These are phyloP conservation scores for Saccharomyces pastorianus DNA, from an alignment of 1,139 yeast species.

Conservation along the genomic window DNA sequence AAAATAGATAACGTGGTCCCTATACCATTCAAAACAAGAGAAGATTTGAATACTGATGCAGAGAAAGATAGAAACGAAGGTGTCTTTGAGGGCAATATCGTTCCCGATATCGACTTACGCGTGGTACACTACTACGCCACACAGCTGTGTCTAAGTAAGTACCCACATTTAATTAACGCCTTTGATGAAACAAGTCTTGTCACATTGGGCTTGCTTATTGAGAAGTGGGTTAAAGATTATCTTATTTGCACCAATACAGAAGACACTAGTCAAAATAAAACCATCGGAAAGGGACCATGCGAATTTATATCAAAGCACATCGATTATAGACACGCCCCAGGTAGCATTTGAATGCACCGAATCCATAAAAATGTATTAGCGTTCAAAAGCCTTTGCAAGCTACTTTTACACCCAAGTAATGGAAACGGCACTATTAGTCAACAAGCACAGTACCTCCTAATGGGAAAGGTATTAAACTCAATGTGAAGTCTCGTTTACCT, in stretches of 20 bases:
- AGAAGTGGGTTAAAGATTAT: slow-evolving; percentile 28
- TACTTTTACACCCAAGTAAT: neutral
- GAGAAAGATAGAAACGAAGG: slow-evolving; percentile 19
- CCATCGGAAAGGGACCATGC: slow-evolving; percentile 17
- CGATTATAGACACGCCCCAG: slow-evolving; percentile 25
- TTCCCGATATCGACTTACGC: slow-evolving; percentile 26
- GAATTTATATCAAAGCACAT: slow-evolving; percentile 16
- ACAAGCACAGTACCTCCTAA: too few relatives aligned
- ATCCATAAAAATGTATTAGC: neutral
- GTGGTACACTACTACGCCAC: slow-evolving; percentile 30
- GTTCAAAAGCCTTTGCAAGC: neutral
- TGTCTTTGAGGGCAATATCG: slow-evolving; percentile 21
- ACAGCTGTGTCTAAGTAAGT: slow-evolving; percentile 24
- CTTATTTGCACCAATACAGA: slow-evolving; percentile 9
- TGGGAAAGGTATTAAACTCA: too few relatives aligned
- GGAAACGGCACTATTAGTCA: too few relatives aligned
- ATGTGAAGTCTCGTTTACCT: too few relatives aligned
- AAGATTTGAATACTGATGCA: slow-evolving; percentile 22
- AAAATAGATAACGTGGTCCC: slow-evolving; percentile 25
- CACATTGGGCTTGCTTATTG: slow-evolving; percentile 25
- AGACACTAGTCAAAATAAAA: slow-evolving; percentile 2
- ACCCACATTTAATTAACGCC: slow-evolving; percentile 25
- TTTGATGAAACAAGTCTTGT: slow-evolving; percentile 30
- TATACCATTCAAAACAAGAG: slow-evolving; percentile 27
- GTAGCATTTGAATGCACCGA: slow-evolving; percentile 16